Base-by-base conservation (phyloP, 2,329 filamentous ascomycete genomes). In the Neopestalotiopsis clavispora region DNA sequence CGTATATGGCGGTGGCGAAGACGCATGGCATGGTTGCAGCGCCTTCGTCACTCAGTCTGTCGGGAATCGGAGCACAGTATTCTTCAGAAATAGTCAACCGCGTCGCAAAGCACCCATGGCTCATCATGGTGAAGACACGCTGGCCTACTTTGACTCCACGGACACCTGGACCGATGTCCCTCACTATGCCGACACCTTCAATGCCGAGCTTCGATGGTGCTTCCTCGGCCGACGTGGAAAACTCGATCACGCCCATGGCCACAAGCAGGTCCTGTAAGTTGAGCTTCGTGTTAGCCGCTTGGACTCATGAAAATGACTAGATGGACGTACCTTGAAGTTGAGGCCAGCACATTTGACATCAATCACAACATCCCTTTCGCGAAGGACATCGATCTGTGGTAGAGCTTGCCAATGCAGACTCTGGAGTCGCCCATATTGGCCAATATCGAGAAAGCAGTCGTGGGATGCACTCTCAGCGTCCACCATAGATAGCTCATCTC, bases 141-240 rank as follows among this genome's bases (percentile, higher is more conserved):
- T 56, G 17, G 17, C 49, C 49, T n/a, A 56, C 49, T 7, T 56
- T n/a, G 9, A 71, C 2, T 28, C 67, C 49, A 20, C 61, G 67
- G 10, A 72, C 71, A 13, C 68, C 59, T 10, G 80, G 69, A 2
- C 78, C 76, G 10, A 72, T 62, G 9, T 69, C 56, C 1, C 64
- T 69, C 13, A 72, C 67, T 17, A 74, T 52, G n/a, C 72, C 72
- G 34, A 69, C 68, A 4, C 64, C 66, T 40, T 74, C 72, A 17
- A 69, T 56, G 34, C 49, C 17, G 1, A 56, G 49, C 13, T 56
- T 38, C 34, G 34, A 38, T 7, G 34, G 23, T 56, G 49, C 49
- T 59, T 6, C 71, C 71, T n/a, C 71, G 67, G 17, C 17, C 7
- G 23, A 23, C 7, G 49, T 14, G 34, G 34, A 38, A 38, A 38